Percentiles rank a stretch among this genome's conserved stretches.
Evolutionary conservation across 345 rosid genomes (phyloP).

Genomic region (Mangifera indica): DNA sequence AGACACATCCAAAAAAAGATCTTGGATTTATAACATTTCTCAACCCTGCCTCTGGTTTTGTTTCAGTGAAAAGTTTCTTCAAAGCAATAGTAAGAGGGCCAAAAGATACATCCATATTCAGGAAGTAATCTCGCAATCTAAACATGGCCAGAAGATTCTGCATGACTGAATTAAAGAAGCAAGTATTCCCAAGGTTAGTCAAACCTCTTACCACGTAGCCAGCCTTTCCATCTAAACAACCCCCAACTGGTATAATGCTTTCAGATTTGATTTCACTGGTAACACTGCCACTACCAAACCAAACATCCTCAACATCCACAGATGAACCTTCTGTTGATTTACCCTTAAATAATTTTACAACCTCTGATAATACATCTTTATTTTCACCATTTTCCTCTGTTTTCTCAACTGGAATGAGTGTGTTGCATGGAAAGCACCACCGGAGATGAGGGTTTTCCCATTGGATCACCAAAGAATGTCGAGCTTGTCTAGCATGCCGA

Average conservation of each 20-base stretch:
- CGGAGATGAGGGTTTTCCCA: slow-evolving; percentile 78
- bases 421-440: slow-evolving; percentile 82
- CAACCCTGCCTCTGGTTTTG: slow-evolving; percentile 50
- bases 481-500: slow-evolving; percentile 62
- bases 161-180: slow-evolving; percentile 93
- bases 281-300: slow-evolving; percentile 64
- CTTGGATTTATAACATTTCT: slow-evolving; percentile 74
- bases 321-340: slow-evolving; percentile 33
- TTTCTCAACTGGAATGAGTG: slow-evolving; percentile 67
- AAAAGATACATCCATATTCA: slow-evolving; percentile 43
- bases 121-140: slow-evolving; percentile 53
- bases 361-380: slow-evolving; percentile 49
- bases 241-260: slow-evolving; percentile 26
- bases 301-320: slow-evolving; percentile 53
- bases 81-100: slow-evolving; percentile 66
- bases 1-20: slow-evolving; percentile 60
- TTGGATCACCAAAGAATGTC: slow-evolving; percentile 71
- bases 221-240: slow-evolving; percentile 44
- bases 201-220: slow-evolving; percentile 71
- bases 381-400: slow-evolving; percentile 54
- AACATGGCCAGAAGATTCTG: slow-evolving; percentile 83
- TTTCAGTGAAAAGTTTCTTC: slow-evolving; percentile 73
- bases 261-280: slow-evolving; percentile 41
- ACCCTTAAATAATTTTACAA: slow-evolving; percentile 62
- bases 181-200: slow-evolving; percentile 93